phyloP scores from a whole-genome alignment of 2,329 filamentous ascomycete species.

The Mollisia scopiformis region DNA sequence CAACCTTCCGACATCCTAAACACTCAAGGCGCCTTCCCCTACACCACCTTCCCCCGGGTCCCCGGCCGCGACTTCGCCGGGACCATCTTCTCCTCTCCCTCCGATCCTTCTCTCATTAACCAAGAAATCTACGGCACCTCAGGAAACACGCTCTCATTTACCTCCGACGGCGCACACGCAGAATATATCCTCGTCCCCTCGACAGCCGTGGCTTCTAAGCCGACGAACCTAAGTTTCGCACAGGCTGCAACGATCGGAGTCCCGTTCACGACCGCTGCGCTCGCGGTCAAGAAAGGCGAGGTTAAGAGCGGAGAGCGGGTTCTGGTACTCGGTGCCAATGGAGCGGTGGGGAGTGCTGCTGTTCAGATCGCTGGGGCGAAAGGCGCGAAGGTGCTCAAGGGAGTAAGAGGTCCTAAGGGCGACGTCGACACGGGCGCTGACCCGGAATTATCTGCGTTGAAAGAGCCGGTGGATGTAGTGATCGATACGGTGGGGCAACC shows the following conservation, averaged over 20 bases:
- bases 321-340: conserved; percentile 29
- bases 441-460: conserved; percentile 25
- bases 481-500: conserved; percentile 33
- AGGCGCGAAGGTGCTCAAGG: conserved; percentile 25
- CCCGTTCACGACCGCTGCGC: conserved; percentile 30
- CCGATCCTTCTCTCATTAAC: conserved; percentile 12
- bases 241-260: conserved; percentile 31
- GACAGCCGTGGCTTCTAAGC: conserved; percentile 25
- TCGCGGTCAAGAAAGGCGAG: conserved; percentile 18
- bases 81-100: conserved; percentile 19
- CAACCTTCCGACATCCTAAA: conserved; percentile 33
- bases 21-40: conserved; percentile 24
- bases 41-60: conserved; percentile 29
- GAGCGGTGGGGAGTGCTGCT: conserved; percentile 29
- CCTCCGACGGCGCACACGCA: conserved; percentile 28
- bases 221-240: conserved; percentile 18
- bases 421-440: conserved; percentile 32
- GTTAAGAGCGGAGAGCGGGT: conserved; percentile 22
- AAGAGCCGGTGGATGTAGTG: conserved; percentile 29
- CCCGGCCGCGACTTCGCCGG: conserved; percentile 33
- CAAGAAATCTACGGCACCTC: conserved; percentile 31
- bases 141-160: conserved; percentile 28
- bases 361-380: conserved; percentile 25
- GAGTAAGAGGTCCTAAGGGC: conserved; percentile 17
- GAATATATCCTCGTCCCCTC: conserved; percentile 28